phyloP scores from a whole-genome alignment of 208 protist species.

The Zelonia costaricensis region DNA sequence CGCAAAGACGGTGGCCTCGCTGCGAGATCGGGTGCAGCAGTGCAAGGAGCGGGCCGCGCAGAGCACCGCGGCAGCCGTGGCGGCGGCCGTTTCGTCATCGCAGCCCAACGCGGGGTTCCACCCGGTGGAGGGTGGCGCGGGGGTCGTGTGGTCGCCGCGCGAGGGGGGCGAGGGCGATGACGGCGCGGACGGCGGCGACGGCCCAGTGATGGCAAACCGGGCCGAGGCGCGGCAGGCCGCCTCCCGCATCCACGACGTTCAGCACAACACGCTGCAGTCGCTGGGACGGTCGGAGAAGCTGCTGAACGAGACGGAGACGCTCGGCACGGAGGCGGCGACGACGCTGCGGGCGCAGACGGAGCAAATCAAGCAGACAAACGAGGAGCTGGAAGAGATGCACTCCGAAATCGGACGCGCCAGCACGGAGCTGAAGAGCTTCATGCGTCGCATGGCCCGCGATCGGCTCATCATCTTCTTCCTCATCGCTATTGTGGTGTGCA shows the following conservation, averaged over 20 bases:
- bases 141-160: conserved; percentile 17
- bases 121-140: conserved; percentile 3
- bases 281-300: conserved; percentile 61
- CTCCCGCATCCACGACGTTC: conserved; percentile 46
- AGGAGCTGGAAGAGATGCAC: conserved; percentile 54
- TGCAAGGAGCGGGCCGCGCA: conserved; percentile 18
- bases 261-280: conserved; percentile 60
- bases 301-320: conserved; percentile 69
- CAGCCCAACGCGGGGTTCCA: background rate
- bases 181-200: conserved; percentile 23
- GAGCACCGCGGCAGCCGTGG: background rate
- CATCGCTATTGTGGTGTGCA: conserved; percentile 73
- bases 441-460: conserved; percentile 83
- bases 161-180: conserved; percentile 7
- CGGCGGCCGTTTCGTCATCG: background rate
- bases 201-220: conserved; percentile 25
- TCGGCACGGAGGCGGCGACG: conserved; percentile 57
- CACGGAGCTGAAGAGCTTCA: conserved; percentile 58
- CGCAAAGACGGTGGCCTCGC: conserved; percentile 14
- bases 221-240: conserved; percentile 38
- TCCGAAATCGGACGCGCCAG: conserved; percentile 38
- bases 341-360: conserved; percentile 72
- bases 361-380: conserved; percentile 72
- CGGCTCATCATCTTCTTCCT: conserved; percentile 85
- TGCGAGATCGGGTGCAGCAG: conserved; percentile 27